Base-by-base conservation (phyloP, 1,284 basidiomycete genomes). In the Rhodofomes roseus region DNA sequence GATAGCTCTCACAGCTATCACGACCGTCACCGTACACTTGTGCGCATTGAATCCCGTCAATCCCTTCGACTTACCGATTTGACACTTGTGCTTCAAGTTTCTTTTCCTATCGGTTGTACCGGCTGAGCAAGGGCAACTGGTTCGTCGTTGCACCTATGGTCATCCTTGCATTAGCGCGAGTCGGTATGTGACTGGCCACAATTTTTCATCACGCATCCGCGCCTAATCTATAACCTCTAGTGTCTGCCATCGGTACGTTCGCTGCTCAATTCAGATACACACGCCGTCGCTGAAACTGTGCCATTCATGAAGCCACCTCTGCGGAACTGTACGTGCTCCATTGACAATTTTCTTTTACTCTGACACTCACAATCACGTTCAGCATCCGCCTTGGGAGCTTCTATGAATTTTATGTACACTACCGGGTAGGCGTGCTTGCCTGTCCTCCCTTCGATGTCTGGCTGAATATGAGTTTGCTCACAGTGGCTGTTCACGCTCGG, bases 41-140 rank as follows among this genome's bases (percentile, higher is more conserved):
- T 69, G 41, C 46, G 66, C 56, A 4, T 22, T 14, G 4, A 20
- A 36, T 14, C 23, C 12, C 22, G 4, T 4, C 11, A 1, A 7
- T 11, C n/a, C 4, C 2, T 9, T 14, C 25, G 8, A n/a, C 5
- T 22, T 46, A n/a, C 7, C 25, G 11, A 8, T 11, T 23, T 57
- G 50, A 52, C 14, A 7, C 7, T 22, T 18, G 3, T 39, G 14
- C 20, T 43, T n/a, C 22, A 37, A 66, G 66, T 16, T 70, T 69
- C 60, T 70, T 69, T 51, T 61, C 62, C 2, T 55, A 63, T 25
- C 63, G 68, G 8, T 55, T 70, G 22, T 65, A 61, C 53, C 61
- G 56, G 22, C 55, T 70, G 55, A 70, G 67, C 62, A 68, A 66
- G 53, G 62, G 64, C 20, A 70, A 70, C 44, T 68, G 66, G 54